phyloP scores from a whole-genome alignment of 2,329 filamentous ascomycete species.

The Fusarium citri region DNA sequence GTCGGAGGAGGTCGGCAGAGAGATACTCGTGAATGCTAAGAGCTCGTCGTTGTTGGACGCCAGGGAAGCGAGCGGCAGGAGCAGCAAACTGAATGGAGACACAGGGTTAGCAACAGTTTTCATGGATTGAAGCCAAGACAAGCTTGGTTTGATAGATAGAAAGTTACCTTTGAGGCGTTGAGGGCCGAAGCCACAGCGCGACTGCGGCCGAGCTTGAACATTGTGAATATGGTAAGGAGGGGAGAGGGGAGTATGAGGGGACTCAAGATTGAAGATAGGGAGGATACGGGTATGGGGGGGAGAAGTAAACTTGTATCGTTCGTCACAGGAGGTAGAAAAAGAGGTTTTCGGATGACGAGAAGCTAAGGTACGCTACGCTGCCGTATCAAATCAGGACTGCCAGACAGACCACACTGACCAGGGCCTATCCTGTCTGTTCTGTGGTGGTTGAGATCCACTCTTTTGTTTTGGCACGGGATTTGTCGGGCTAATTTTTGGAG shows the following conservation, averaged over 20 bases:
- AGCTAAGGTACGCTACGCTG: constrained; percentile 25
- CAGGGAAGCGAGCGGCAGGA: constrained; percentile 68
- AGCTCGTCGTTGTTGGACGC: constrained; percentile 83
- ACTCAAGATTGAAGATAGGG: constrained; percentile 8
- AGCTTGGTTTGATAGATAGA: constrained; percentile 10
- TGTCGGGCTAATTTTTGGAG: constrained; percentile 38
- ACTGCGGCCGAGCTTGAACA: constrained; percentile 90
- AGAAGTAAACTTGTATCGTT: constrained; percentile 21
- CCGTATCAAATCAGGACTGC: constrained; percentile 33
- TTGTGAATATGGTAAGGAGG: constrained; percentile 53
- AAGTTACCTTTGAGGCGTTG: constrained; percentile 78
- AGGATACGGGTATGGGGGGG: not conserved
- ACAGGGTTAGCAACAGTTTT: constrained; percentile 25
- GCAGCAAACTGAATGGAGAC: constrained; percentile 49
- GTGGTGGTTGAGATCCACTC: constrained; percentile 25
- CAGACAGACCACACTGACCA: constrained; percentile 30
- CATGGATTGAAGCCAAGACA: constrained; percentile 16
- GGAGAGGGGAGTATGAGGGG: constrained; percentile 19
- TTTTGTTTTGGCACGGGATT: constrained; percentile 44
- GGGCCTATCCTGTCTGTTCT: constrained; percentile 18
- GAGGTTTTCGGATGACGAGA: constrained; percentile 44
- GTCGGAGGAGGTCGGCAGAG: constrained; percentile 88
- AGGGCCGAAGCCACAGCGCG: constrained; percentile 83
- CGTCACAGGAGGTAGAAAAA: constrained; percentile 28
- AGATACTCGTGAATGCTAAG: constrained; percentile 99